A percentile compares a stretch with the other conserved stretches of the same genome.
phyloP scores from a whole-genome alignment of 495 filamentous ascomycete genomes.

The Podospora pseudoanserina region DNA sequence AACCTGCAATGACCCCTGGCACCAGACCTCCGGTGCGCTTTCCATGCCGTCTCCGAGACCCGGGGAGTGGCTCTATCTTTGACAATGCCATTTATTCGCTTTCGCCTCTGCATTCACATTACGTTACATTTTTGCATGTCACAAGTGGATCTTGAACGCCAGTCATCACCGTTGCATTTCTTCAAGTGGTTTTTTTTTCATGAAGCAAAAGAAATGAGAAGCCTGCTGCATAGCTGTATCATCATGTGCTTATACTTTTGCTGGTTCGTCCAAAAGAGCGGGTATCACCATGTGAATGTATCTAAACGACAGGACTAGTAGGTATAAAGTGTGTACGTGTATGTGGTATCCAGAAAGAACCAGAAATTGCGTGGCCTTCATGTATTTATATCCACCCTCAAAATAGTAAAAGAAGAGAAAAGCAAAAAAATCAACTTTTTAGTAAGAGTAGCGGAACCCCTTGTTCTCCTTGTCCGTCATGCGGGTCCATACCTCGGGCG shows the following conservation, averaged over 20 bases:
- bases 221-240: background rate
- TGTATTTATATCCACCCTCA: background rate
- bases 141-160: background rate
- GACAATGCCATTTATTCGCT: background rate
- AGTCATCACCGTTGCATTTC: background rate
- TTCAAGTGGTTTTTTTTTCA: background rate
- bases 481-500: conserved; percentile 33
- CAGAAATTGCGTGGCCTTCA: background rate
- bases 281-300: background rate
- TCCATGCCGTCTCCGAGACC: background rate
- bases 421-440: background rate
- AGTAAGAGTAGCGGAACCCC: conserved; percentile 38
- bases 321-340: background rate
- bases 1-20: background rate
- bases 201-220: background rate
- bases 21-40: background rate
- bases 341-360: background rate
- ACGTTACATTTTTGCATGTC: background rate
- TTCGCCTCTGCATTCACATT: background rate
- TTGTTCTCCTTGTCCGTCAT: conserved; percentile 42
- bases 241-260: background rate
- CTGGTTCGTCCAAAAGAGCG: background rate
- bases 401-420: background rate
- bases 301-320: background rate
- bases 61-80: background rate